A percentile compares a stretch with the other conserved stretches of the same genome.
Evolutionary conservation across 768 basidiomycete species (phyloP).

Genomic region (Hericium rajendrae): DNA sequence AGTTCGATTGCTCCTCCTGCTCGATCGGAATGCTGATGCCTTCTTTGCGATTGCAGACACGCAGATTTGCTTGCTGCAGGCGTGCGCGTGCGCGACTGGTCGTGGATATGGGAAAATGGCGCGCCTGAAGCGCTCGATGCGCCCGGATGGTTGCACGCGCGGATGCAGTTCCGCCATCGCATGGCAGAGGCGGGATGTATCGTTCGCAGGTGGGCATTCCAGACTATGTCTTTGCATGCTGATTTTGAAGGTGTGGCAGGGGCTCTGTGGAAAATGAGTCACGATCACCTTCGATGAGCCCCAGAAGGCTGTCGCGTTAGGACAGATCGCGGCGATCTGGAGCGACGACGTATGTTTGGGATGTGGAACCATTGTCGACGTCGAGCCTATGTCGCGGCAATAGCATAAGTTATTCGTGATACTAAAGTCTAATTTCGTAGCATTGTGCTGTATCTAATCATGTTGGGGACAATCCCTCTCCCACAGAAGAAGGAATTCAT

Average conservation of each 20-base stretch:
- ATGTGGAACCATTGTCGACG: constrained; percentile 52
- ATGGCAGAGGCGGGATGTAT: constrained; percentile 47
- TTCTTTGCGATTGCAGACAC: constrained; percentile 38
- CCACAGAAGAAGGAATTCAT: too few relatives aligned
- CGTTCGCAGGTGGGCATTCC: constrained; percentile 34
- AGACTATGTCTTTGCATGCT: background rate
- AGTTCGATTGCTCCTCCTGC: background rate
- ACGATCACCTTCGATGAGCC: constrained; percentile 49
- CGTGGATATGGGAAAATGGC: constrained; percentile 68
- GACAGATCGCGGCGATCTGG: constrained; percentile 75
- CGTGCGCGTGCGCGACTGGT: constrained; percentile 38
- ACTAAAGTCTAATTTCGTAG: too few relatives aligned
- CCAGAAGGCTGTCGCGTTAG: constrained; percentile 61
- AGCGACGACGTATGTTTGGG: constrained; percentile 75
- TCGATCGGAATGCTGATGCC: background rate
- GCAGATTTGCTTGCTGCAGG: constrained; percentile 36
- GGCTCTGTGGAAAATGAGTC: constrained; percentile 13
- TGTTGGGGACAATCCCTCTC: too few relatives aligned
- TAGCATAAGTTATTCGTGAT: too few relatives aligned
- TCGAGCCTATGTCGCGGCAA: too few relatives aligned
- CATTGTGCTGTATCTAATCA: too few relatives aligned
- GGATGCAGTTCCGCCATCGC: constrained; percentile 61
- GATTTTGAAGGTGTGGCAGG: constrained; percentile 2
- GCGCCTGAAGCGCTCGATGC: constrained; percentile 38
- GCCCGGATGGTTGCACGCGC: constrained; percentile 36